These are phyloP conservation scores for Teratosphaeria nubilosa DNA, from an alignment of 2,329 filamentous ascomycete genomes.

Conservation along the genomic window DNA sequence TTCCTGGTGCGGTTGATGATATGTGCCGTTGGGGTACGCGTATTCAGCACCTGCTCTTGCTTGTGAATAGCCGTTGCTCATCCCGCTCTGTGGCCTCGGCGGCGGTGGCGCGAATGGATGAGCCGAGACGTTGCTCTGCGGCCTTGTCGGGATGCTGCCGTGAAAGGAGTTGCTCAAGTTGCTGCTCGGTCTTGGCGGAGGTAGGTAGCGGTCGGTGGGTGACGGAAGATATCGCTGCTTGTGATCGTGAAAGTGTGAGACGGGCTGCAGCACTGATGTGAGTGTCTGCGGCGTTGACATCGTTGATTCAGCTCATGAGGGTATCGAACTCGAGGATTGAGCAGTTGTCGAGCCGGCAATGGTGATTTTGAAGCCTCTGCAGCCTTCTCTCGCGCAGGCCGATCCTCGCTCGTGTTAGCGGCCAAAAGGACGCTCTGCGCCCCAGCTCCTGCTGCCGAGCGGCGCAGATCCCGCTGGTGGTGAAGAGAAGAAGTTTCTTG, in stretches of 20 bases:
- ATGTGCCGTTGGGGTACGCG: slow-evolving; percentile 13
- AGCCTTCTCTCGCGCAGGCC: neutral
- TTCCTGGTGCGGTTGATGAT: slow-evolving; percentile 12
- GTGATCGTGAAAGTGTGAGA: slow-evolving; percentile 20
- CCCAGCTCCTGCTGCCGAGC: neutral
- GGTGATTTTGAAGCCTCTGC: neutral
- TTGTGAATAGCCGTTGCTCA: slow-evolving; percentile 21
- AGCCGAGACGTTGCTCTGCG: slow-evolving; percentile 22
- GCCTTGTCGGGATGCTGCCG: slow-evolving; percentile 22
- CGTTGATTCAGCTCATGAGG: slow-evolving; percentile 2
- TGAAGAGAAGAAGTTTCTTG: neutral
- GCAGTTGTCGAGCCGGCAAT: neutral
- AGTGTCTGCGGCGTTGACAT: slow-evolving; percentile 25
- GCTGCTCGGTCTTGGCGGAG: slow-evolving; percentile 23
- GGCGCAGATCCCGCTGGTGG: neutral
- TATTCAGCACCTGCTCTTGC: slow-evolving; percentile 18
- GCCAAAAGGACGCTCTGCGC: neutral
- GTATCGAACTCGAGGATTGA: neutral
- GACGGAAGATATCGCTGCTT: slow-evolving; percentile 21
- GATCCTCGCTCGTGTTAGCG: neutral
- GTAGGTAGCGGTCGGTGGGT: slow-evolving; percentile 23
- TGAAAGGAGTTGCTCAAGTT: slow-evolving; percentile 20
- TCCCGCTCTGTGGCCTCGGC: slow-evolving; percentile 18
- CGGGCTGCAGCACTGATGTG: slow-evolving; percentile 21
- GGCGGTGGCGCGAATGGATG: slow-evolving; percentile 16